Evolutionary conservation across 495 filamentous ascomycete genomes (phyloP).

Genomic region (Penicillium crystallinum): DNA sequence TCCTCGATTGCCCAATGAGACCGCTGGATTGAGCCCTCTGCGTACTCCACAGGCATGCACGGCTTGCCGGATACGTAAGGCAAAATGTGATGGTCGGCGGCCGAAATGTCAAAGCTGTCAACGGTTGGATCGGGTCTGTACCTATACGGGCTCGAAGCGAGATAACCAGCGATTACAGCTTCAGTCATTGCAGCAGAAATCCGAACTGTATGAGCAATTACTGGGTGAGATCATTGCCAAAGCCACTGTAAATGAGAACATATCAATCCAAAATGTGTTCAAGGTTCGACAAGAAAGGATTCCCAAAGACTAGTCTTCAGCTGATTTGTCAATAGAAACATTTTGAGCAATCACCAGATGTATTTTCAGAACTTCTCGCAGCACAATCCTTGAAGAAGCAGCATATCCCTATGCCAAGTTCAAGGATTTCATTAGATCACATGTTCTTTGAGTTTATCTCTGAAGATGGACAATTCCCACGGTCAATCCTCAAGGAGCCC

Average conservation of each 20-base stretch:
- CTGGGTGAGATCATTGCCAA: neutral
- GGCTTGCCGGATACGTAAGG: conserved; percentile 36
- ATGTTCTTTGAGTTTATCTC: conserved; percentile 14
- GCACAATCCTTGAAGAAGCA: conserved; percentile 7
- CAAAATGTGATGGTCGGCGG: conserved; percentile 35
- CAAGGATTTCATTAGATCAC: conserved; percentile 12
- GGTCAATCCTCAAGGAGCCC: conserved; percentile 8
- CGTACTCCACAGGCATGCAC: conserved; percentile 33
- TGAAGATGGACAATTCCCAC: neutral
- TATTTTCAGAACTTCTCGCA: neutral
- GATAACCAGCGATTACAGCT: neutral
- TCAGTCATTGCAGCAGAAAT: neutral
- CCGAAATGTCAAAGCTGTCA: conserved; percentile 20
- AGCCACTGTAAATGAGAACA: neutral
- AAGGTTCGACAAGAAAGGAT: neutral
- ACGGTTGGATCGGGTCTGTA: conserved; percentile 5
- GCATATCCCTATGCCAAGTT: conserved; percentile 3
- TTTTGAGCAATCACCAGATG: neutral
- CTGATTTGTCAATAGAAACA: neutral
- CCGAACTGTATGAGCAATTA: neutral
- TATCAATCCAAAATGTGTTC: neutral
- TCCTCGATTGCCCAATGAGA: neutral
- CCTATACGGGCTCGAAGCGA: conserved; percentile 12
- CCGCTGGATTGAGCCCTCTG: neutral
- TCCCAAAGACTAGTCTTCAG: neutral